These are phyloP conservation scores for Trichoderma lentiforme DNA, from an alignment of 2,329 filamentous ascomycete species.

Conservation along the genomic window DNA sequence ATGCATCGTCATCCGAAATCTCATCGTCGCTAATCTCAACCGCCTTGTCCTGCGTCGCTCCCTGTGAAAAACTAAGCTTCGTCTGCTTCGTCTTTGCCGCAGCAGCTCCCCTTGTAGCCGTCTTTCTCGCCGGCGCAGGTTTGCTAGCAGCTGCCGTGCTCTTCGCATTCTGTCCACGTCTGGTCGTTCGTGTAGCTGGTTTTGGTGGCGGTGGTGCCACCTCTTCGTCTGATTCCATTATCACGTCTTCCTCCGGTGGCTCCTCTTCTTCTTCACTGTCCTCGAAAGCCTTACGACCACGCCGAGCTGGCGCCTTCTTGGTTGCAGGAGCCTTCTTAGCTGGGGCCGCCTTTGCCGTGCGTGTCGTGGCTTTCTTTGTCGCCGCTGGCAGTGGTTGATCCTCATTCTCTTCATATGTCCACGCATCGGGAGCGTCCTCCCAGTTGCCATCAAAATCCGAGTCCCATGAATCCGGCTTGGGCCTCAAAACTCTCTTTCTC, in stretches of 20 bases:
- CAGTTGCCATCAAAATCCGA: constrained; percentile 84
- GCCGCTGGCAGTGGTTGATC: constrained; percentile 33
- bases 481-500: constrained; percentile 54
- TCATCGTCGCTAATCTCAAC: constrained; percentile 64
- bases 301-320: constrained; percentile 43
- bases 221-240: constrained; percentile 53
- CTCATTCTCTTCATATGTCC: constrained; percentile 38
- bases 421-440: constrained; percentile 71
- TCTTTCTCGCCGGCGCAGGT: constrained; percentile 21
- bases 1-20: constrained; percentile 60
- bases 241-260: constrained; percentile 47
- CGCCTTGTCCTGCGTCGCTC: constrained; percentile 44
- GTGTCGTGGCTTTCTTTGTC: constrained; percentile 28
- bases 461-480: constrained; percentile 79
- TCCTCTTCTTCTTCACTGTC: constrained; percentile 45
- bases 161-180: constrained; percentile 22
- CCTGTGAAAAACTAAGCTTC: constrained; percentile 36
- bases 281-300: constrained; percentile 36
- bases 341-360: constrained; percentile 28
- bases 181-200: constrained; percentile 33
- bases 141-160: constrained; percentile 23
- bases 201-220: constrained; percentile 37
- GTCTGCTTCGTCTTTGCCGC: constrained; percentile 30
- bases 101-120: constrained; percentile 22
- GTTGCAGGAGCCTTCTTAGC: constrained; percentile 29